These are phyloP conservation scores for Elongisporangium prolatum DNA, from an alignment of 352 stramenopile genomes.

Conservation along the genomic window DNA sequence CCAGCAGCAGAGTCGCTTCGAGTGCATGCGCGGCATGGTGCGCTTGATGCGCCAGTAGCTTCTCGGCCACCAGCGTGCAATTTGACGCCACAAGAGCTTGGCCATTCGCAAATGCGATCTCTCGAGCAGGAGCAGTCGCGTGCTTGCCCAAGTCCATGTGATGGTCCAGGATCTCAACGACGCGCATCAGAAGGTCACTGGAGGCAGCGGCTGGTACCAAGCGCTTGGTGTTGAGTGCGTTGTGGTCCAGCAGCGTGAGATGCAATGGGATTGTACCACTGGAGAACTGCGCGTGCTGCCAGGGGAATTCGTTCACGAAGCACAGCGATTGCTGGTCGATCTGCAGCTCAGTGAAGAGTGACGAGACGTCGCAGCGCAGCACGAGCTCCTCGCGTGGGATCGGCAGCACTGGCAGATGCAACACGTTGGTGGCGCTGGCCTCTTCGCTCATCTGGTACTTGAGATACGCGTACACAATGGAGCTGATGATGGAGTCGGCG, in stretches of 20 bases:
- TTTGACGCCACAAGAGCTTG: conserved; percentile 66
- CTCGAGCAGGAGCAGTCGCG: conserved; percentile 20
- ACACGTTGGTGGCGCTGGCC: neutral
- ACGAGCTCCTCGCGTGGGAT: conserved; percentile 56
- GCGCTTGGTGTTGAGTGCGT: conserved; percentile 61
- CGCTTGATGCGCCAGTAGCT: conserved; percentile 18
- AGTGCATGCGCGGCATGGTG: conserved; percentile 22
- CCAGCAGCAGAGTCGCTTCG: conserved; percentile 70
- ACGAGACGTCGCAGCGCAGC: conserved; percentile 65
- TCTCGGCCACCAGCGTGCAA: conserved; percentile 78
- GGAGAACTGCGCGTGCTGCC: conserved; percentile 15
- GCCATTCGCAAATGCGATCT: conserved; percentile 68
- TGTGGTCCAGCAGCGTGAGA: conserved; percentile 72
- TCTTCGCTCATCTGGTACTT: conserved; percentile 14
- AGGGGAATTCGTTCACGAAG: conserved; percentile 80
- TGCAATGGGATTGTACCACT: conserved; percentile 10
- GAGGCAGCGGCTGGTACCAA: conserved; percentile 13
- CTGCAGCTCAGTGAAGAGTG: conserved; percentile 45
- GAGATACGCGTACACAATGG: conserved; percentile 57
- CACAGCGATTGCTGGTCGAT: conserved; percentile 51
- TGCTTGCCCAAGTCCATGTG: conserved; percentile 65
- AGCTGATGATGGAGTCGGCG: conserved; percentile 82
- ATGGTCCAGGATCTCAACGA: conserved; percentile 79
- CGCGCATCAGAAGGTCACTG: conserved; percentile 8
- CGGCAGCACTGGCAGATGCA: conserved; percentile 55